These are phyloP conservation scores for Botrytis squamosa DNA, from an alignment of 2,329 filamentous ascomycete genomes.

Conservation along the genomic window DNA sequence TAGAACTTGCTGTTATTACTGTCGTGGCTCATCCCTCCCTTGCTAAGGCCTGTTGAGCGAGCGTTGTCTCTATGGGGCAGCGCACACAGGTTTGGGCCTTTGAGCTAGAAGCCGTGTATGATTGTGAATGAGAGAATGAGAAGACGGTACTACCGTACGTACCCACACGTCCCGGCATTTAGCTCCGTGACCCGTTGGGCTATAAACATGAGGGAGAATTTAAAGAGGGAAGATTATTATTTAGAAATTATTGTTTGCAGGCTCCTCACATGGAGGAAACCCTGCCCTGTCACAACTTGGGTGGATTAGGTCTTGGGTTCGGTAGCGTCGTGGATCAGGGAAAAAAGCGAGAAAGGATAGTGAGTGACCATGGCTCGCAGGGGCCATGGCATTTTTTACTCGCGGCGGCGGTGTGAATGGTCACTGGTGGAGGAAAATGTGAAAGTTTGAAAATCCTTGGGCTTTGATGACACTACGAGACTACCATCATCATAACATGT, in stretches of 20 bases:
- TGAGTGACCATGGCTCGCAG: constrained; percentile 13
- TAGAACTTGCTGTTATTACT: constrained; percentile 18
- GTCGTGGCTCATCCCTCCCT: constrained; percentile 23
- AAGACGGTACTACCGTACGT: constrained; percentile 27
- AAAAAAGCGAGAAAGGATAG: not conserved
- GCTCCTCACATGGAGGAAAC: constrained; percentile 24
- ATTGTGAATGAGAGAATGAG: constrained; percentile 14
- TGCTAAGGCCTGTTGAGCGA: constrained; percentile 20
- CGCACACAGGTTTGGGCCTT: constrained; percentile 21
- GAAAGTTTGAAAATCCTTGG: not conserved
- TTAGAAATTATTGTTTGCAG: constrained; percentile 26
- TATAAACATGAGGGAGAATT: constrained; percentile 17
- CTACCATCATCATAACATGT: not conserved
- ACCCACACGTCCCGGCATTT: constrained; percentile 28
- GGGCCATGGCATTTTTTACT: not conserved
- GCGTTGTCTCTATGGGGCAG: constrained; percentile 21
- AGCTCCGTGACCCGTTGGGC: constrained; percentile 29
- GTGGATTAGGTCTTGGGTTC: constrained; percentile 7
- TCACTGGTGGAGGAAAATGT: not conserved
- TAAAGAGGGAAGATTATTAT: constrained; percentile 10
- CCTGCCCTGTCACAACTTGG: constrained; percentile 18
- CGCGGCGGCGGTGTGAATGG: constrained; percentile 19
- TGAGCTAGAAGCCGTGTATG: constrained; percentile 25
- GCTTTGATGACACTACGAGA: constrained; percentile 11
- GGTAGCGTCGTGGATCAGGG: constrained; percentile 17